These are phyloP conservation scores for Coemansia sp. DNA, from an alignment of 192 early-diverging fungal species.

Conservation along the genomic window DNA sequence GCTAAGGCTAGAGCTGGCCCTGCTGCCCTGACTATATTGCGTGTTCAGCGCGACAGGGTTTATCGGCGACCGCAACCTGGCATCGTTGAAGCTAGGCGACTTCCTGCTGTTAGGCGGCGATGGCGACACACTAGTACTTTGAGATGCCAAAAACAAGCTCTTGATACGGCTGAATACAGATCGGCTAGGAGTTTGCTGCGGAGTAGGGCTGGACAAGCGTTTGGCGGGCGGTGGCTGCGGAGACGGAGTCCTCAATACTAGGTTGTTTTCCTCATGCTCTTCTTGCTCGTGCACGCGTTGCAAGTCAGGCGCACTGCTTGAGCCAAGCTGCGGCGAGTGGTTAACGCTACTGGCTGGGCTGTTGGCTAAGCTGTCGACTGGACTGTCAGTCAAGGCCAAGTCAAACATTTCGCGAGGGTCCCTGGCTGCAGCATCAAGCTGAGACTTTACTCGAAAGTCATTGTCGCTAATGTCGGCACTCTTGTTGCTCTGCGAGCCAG, in stretches of 20 bases:
- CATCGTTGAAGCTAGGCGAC: not conserved
- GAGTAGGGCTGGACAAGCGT: not conserved
- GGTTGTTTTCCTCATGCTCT: not conserved
- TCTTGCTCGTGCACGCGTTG: not conserved
- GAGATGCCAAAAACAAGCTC: not conserved
- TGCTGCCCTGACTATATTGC: constrained; percentile 6
- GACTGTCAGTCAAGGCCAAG: not conserved
- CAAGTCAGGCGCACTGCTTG: not conserved
- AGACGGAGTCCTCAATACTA: not conserved
- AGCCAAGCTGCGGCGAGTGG: not conserved
- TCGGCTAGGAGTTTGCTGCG: not conserved
- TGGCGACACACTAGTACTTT: not conserved
- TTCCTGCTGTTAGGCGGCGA: not conserved
- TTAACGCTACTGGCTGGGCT: not conserved
- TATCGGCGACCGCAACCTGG: not conserved
- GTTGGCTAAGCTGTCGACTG: constrained; percentile 1
- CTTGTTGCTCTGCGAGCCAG: constrained; percentile 28
- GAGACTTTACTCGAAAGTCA: constrained; percentile 37
- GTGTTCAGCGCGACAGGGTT: not conserved
- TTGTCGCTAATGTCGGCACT: constrained; percentile 51
- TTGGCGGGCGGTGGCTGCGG: not conserved
- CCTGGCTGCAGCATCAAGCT: constrained; percentile 23
- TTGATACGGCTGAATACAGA: not conserved
- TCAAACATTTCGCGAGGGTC: constrained; percentile 15
- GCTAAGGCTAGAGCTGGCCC: constrained; percentile 2